These are phyloP conservation scores for Tetragonia tetragonoides DNA, from an alignment of 148 eudicot genomes.

Conservation along the genomic window DNA sequence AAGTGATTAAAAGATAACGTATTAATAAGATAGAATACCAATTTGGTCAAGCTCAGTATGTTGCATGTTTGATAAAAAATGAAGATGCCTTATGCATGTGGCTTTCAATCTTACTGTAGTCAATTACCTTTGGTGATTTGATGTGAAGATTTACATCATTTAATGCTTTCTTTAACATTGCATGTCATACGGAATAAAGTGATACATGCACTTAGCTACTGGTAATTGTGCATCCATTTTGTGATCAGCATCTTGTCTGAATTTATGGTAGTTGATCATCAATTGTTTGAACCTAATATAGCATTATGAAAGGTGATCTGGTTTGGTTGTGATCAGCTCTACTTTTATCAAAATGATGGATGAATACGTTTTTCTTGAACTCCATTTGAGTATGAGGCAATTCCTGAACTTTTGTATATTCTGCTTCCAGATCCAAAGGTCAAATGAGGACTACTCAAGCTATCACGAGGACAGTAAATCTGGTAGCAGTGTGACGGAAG, in stretches of 20 bases:
- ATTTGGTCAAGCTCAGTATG: neutral
- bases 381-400: neutral
- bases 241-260: neutral
- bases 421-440: conserved; percentile 47
- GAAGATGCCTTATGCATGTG: neutral
- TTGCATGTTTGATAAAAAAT: neutral
- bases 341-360: too few species aligned
- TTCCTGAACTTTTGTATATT: neutral
- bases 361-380: neutral
- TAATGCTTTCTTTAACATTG: neutral
- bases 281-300: neutral
- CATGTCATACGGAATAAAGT: neutral
- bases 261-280: conserved; percentile 18
- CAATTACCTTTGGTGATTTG: neutral
- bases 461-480: conserved; percentile 31
- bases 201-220: neutral
- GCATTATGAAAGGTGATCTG: too few species aligned
- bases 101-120: neutral
- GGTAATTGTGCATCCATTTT: neutral
- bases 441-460: conserved; percentile 56
- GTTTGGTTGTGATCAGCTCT: too few species aligned
- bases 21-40: neutral
- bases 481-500: conserved; percentile 6
- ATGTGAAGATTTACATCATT: neutral
- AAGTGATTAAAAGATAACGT: neutral